Evolutionary conservation across 2,329 filamentous ascomycete genomes (phyloP), one percentile per base, ranked within the genome.

Genomic region (Penicillium rolfsii): DNA sequence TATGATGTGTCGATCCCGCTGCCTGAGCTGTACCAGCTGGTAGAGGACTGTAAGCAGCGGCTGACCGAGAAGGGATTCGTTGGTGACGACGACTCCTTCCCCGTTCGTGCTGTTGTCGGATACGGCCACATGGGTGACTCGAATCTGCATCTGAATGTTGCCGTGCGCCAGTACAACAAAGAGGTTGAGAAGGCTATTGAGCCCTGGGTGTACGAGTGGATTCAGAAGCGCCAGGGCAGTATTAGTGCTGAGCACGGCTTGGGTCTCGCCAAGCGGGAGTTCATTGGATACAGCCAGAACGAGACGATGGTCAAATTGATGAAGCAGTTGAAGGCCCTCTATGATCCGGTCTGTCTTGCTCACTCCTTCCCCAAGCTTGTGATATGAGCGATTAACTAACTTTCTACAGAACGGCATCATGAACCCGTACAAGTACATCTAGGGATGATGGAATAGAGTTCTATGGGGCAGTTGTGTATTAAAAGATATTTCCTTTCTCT

Each of bases 91-190:
- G 87, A 90, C 58, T 87, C 87, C 49, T 85, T 88, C 74, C 91
- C 93, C 1, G 93, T 96, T 5, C 85, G 96, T 1, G 90, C 89
- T 60, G 93, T 97, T n/a, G 87, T 97, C 22, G 95, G 95, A 22
- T 99, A 97, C 74, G 95, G 95, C 36, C 95, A 99, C 77, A 98
- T 99, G 93, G 96, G 95, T 41, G 95, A 99, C 78, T 88, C 90
- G 3, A 99, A 99, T 78, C 79, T 99, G 66, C 96, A 99, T 79
- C 83, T 99, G 67, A 99, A 99, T 77, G 86, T 99, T 36, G 85
- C 91, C 1, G 90, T 91, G 19, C 83, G 93, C 63, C 82, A 89
- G 63, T 98, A 95, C 77, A 91, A 95, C 77, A 91, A 93, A 79
- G 83, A 86, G 59, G 91, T 99, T 28, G 95, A 99, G 80, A 86